Evolutionary conservation across 345 rosid genomes (phyloP).

Genomic region (Eutrema heterophyllum): DNA sequence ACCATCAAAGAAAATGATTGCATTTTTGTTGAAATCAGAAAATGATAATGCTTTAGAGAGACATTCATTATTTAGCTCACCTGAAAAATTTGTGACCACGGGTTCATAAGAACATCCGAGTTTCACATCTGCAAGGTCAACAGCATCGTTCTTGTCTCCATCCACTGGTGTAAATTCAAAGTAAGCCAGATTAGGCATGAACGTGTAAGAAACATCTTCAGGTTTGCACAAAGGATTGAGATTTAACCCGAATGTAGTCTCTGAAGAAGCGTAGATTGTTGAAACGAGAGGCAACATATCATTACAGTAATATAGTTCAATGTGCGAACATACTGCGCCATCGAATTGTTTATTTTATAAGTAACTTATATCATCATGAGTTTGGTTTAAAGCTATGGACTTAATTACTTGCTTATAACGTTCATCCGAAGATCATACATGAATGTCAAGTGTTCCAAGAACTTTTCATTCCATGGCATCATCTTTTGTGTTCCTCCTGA

Average conservation of each 20-base stretch:
- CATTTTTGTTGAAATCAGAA: no score
- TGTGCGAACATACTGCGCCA: slow-evolving; percentile 74
- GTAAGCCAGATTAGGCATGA: slow-evolving; percentile 70
- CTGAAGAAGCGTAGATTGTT: slow-evolving; percentile 76
- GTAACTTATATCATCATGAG: neutral
- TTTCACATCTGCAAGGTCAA: slow-evolving; percentile 61
- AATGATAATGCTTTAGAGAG: neutral
- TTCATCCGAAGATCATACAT: slow-evolving; percentile 73
- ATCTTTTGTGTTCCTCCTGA: slow-evolving; percentile 78
- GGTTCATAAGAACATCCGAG: slow-evolving; percentile 61
- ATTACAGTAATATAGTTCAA: slow-evolving; percentile 52
- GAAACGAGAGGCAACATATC: slow-evolving; percentile 53
- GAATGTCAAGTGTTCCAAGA: slow-evolving; percentile 62
- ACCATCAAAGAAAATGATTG: no score
- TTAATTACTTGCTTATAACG: slow-evolving; percentile 69
- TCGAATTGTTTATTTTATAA: slow-evolving; percentile 25
- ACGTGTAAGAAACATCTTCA: slow-evolving; percentile 68
- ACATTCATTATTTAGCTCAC: slow-evolving; percentile 21
- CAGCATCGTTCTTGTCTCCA: slow-evolving; percentile 34
- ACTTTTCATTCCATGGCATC: slow-evolving; percentile 78
- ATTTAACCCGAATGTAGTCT: slow-evolving; percentile 66
- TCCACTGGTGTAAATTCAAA: slow-evolving; percentile 64
- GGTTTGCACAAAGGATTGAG: slow-evolving; percentile 69
- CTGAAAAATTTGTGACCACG: slow-evolving; percentile 71
- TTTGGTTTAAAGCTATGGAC: neutral